Base-by-base conservation (phyloP, 192 early-diverging fungal species). In the Backusella sp. region DNA sequence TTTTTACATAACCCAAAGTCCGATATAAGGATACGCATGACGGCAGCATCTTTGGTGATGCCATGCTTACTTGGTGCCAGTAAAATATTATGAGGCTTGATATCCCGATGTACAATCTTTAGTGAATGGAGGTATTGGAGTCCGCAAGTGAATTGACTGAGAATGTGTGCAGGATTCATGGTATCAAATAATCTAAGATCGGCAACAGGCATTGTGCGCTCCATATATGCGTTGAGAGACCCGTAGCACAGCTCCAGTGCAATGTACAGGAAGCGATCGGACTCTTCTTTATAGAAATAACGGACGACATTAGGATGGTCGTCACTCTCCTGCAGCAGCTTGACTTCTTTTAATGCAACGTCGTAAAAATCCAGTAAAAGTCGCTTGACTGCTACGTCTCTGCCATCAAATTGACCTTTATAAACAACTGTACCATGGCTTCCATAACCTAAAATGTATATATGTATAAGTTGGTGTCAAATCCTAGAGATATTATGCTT, bases 1-100 rank as follows among this genome's bases (percentile, higher is more conserved):
- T 96, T 95, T 73, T 97, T 94, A 59, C 95, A 96, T 71, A 99
- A 86, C 35, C 98, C 98, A 88, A 99, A 99, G 79, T 99, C 98
- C 14, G 96, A 96, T 34, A 99, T 96, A 70, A 98, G 84, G 1
- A 98, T 92, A 68, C 88, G 92, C 76, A 87, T 86, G 3, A 68
- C 52, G 3, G 62, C 56, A 3, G 69, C 35, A 26, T 73, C 32
- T 26, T 84, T 78, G 1, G 72, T 75, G 21, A 77, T 71, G 28
- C 83, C 77, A 23, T 86, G 85, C 69, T 87, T 87, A 2, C 88
- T 85, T 23, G 88, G 87, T 5, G 90, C 91, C 46, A 98, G 84
- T 62, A 99, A 86, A 66, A 99, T 97, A 77, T 99, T 99, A 69
- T 98, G 92, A 17, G 91, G 98, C 82, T 99, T 99, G 77, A 99